Evolutionary conservation across 2,329 filamentous ascomycete genomes (phyloP).

Genomic region (Ploettnerulaceae sp.): DNA sequence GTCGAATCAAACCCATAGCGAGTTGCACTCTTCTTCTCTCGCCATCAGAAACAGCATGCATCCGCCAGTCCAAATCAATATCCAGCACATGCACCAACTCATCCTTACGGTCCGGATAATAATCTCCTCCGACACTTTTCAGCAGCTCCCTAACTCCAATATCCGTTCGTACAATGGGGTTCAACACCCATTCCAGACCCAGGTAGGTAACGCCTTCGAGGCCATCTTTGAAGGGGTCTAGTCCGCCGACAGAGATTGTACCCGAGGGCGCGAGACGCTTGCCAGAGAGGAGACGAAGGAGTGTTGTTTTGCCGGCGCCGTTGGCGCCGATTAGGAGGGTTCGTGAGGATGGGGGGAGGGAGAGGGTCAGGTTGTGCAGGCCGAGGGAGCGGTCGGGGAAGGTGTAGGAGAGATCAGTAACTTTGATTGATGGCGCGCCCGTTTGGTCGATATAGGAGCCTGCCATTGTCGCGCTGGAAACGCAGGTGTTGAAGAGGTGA

Average conservation of each 20-base stretch:
- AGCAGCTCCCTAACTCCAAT: constrained; percentile 88
- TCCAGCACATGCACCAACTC: constrained; percentile 85
- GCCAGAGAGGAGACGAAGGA: constrained; percentile 84
- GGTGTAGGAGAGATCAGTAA: constrained; percentile 75
- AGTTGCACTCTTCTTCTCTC: constrained; percentile 89
- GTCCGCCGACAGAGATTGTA: constrained; percentile 71
- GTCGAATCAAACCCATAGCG: constrained; percentile 88
- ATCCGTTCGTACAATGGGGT: constrained; percentile 91
- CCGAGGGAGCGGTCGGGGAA: constrained; percentile 85
- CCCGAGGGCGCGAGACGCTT: constrained; percentile 81
- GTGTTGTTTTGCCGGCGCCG: constrained; percentile 93
- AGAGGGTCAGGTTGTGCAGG: constrained; percentile 66
- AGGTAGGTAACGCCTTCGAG: constrained; percentile 96
- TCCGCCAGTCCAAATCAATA: constrained; percentile 86
- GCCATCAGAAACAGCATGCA: constrained; percentile 93
- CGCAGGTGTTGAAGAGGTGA: background rate
- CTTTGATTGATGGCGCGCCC: constrained; percentile 49
- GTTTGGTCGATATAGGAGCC: constrained; percentile 11
- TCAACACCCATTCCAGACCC: constrained; percentile 95
- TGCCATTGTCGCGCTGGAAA: background rate
- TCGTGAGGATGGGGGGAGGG: constrained; percentile 75
- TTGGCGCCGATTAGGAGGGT: constrained; percentile 95
- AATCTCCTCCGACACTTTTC: constrained; percentile 77
- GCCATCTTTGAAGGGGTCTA: constrained; percentile 86
- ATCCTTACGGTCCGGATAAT: constrained; percentile 75